These are phyloP conservation scores for Panicum virgatum DNA, from an alignment of 202 grass and related monocot genomes.

Conservation along the genomic window DNA sequence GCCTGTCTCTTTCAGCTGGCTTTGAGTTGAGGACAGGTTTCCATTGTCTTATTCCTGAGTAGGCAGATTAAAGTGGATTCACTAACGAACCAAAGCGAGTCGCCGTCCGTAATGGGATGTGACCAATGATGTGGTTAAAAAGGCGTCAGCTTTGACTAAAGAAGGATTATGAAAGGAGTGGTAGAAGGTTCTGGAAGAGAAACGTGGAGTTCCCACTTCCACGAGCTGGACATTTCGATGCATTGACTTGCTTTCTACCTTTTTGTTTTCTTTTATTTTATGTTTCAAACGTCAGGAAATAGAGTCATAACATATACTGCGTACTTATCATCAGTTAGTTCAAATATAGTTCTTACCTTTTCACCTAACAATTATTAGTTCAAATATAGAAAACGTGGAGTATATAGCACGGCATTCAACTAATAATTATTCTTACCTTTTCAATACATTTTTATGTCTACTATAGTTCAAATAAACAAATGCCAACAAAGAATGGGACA, in stretches of 20 bases:
- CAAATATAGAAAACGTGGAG: too few relatives aligned
- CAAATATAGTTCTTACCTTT: too few relatives aligned
- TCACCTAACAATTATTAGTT: too few relatives aligned
- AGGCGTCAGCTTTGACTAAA: not conserved
- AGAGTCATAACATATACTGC: not conserved
- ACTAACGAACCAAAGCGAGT: conserved; percentile 2
- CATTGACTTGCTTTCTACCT: not conserved
- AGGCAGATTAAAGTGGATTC: not conserved
- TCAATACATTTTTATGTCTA: not conserved
- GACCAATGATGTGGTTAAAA: conserved; percentile 7
- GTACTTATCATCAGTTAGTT: too few relatives aligned
- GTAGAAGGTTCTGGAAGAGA: conserved; percentile 32
- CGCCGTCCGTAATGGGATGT: not conserved
- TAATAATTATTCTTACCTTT: not conserved
- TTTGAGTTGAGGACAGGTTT: not conserved
- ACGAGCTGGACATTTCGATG: not conserved
- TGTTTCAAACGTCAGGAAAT: not conserved
- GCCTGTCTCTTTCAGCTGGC: not conserved
- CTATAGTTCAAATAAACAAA: not conserved
- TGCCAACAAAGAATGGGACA: not conserved
- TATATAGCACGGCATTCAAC: not conserved
- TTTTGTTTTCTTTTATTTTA: not conserved
- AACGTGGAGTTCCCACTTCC: conserved; percentile 23
- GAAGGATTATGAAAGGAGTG: not conserved
- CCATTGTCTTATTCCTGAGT: not conserved